phyloP scores from a whole-genome alignment of 257 asterid genomes.

The Verbascum thapsus region DNA sequence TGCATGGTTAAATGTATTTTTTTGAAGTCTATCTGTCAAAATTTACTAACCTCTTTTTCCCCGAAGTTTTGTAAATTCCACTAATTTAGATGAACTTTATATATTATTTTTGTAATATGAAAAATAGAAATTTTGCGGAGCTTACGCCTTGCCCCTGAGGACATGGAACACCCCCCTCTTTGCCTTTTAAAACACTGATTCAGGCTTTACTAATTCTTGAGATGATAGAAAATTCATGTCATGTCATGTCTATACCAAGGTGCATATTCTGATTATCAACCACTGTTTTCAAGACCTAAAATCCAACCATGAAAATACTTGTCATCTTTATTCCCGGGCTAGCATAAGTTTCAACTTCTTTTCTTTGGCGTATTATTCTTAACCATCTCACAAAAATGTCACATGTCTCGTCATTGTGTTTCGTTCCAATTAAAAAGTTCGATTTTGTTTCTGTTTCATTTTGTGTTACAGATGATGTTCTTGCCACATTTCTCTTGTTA shows the following conservation, averaged over 20 bases:
- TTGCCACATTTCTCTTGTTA: background rate
- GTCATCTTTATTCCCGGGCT: background rate
- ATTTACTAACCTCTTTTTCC: no score
- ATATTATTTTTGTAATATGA: no score
- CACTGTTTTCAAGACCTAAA: background rate
- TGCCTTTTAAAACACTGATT: no score
- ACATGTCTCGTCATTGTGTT: background rate
- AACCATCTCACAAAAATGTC: background rate
- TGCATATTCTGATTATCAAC: background rate
- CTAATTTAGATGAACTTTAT: no score
- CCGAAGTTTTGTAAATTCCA: no score
- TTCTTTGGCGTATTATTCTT: background rate
- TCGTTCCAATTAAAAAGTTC: background rate
- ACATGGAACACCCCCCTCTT: no score
- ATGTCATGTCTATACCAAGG: background rate
- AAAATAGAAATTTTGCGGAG: no score
- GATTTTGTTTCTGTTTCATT: background rate
- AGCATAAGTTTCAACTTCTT: background rate
- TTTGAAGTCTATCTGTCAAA: no score
- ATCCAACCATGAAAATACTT: background rate
- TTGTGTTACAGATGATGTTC: background rate
- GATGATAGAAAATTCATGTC: background rate
- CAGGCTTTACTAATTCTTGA: background rate
- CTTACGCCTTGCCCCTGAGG: no score
- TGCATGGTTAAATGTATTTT: no score